phyloP scores from a whole-genome alignment of 2,329 filamentous ascomycete species.

The Aplosporella prunicola region DNA sequence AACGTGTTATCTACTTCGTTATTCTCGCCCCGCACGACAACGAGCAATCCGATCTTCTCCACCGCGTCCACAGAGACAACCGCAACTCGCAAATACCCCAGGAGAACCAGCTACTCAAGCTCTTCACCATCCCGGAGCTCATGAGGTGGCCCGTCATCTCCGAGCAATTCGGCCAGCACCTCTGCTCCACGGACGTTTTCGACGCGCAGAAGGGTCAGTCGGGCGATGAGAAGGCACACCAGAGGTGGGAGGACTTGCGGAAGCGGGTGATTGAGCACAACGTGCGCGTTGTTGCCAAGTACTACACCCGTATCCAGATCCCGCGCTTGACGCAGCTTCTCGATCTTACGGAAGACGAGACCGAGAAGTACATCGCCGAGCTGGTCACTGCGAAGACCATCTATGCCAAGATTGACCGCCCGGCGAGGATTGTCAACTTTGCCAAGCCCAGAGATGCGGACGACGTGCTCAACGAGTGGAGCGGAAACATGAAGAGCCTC shows the following conservation, averaged over 20 bases:
- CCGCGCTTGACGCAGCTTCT: constrained; percentile 80
- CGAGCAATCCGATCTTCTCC: constrained; percentile 93
- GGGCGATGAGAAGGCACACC: constrained; percentile 67
- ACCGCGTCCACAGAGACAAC: constrained; percentile 79
- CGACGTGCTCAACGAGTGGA: constrained; percentile 97
- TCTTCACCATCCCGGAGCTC: constrained; percentile 90
- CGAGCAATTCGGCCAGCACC: constrained; percentile 76
- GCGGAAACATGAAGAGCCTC: constrained; percentile 91
- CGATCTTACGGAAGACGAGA: constrained; percentile 88
- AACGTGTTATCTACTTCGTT: constrained; percentile 95
- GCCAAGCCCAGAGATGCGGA: constrained; percentile 91
- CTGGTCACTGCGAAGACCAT: constrained; percentile 96
- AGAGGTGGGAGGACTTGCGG: constrained; percentile 86
- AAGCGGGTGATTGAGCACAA: constrained; percentile 99
- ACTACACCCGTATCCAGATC: constrained; percentile 97
- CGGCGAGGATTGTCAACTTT: constrained; percentile 85
- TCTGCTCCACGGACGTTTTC: constrained; percentile 86
- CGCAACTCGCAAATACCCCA: constrained; percentile 68
- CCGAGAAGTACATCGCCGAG: constrained; percentile 97
- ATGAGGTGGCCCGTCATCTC: constrained; percentile 98
- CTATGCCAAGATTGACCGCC: constrained; percentile 93
- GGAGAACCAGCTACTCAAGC: constrained; percentile 79
- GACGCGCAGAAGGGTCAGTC: constrained; percentile 55
- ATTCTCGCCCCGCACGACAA: constrained; percentile 96
- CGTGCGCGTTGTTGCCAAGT: constrained; percentile 92